A percentile compares a stretch with the other conserved stretches of the same genome.
These are phyloP conservation scores for Candida piceae DNA, from an alignment of 805 yeast species.

Conservation along the genomic window DNA sequence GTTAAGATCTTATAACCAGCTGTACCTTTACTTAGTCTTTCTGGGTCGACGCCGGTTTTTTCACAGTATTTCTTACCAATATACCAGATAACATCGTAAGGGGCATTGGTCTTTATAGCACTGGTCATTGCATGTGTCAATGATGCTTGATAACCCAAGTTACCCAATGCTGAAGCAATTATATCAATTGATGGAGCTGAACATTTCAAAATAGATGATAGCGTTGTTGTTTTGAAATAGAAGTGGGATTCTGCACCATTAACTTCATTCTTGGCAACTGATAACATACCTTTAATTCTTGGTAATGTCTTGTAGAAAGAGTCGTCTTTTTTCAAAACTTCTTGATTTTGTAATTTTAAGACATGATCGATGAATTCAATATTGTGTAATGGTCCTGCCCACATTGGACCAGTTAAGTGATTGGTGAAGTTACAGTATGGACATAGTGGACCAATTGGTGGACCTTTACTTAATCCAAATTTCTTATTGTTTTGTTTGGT, in stretches of 20 bases:
- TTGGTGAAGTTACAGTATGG: conserved; percentile 61
- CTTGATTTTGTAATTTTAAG: conserved; percentile 44
- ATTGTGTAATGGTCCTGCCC: conserved; percentile 79
- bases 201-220: conserved; percentile 71
- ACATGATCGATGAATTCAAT: conserved; percentile 59
- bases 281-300: conserved; percentile 89
- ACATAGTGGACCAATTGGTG: conserved; percentile 58
- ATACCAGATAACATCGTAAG: conserved; percentile 74
- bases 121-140: conserved; percentile 86
- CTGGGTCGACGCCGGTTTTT: conserved; percentile 35
- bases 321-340: conserved; percentile 37
- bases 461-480: conserved; percentile 62
- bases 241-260: conserved; percentile 71
- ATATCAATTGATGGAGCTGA: conserved; percentile 77
- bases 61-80: conserved; percentile 61
- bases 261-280: conserved; percentile 73
- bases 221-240: conserved; percentile 73
- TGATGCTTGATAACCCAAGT: conserved; percentile 76
- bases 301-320: conserved; percentile 66
- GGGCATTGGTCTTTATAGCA: conserved; percentile 85
- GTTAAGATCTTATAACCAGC: conserved; percentile 56
- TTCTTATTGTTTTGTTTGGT: conserved; percentile 29
- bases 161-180: conserved; percentile 76
- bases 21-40: conserved; percentile 43
- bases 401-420: conserved; percentile 95